phyloP scores from a whole-genome alignment of 2,329 filamentous ascomycete genomes.

The Raffaelea ambrosiae region DNA sequence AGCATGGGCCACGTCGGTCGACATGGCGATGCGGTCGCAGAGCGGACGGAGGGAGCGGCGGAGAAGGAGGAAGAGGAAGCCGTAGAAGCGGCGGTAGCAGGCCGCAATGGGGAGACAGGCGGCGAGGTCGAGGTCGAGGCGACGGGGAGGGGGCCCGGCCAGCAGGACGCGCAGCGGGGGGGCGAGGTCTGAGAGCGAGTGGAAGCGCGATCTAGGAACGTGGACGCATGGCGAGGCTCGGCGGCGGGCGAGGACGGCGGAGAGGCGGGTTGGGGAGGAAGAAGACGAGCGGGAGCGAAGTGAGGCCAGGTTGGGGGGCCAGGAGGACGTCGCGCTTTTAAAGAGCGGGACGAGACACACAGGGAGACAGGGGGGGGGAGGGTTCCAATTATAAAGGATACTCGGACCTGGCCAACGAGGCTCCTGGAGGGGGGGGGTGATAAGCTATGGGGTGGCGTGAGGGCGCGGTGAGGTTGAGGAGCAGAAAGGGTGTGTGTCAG shows the following conservation, averaged over 20 bases:
- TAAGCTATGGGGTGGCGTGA: no score
- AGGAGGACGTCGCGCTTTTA: no score
- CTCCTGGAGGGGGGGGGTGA: no score
- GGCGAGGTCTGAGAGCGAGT: not conserved
- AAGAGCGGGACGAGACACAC: no score
- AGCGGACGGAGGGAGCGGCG: not conserved
- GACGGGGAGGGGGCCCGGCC: not conserved
- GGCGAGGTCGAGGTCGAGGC: not conserved
- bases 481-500: no score
- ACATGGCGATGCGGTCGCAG: constrained; percentile 6
- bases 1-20: constrained; percentile 7
- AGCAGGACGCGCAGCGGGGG: not conserved
- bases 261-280: not conserved
- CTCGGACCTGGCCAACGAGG: no score
- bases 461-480: no score
- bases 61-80: not conserved
- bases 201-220: not conserved
- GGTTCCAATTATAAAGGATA: no score
- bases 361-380: no score
- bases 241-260: not conserved
- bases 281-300: not conserved
- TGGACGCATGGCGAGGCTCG: constrained; percentile 1
- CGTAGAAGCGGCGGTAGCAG: not conserved
- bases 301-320: not conserved
- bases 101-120: not conserved